Percentiles rank a stretch among this genome's conserved stretches.
These are phyloP conservation scores for Rhododendron mucronatum DNA, from an alignment of 148 eudicot genomes.

Conservation along the genomic window DNA sequence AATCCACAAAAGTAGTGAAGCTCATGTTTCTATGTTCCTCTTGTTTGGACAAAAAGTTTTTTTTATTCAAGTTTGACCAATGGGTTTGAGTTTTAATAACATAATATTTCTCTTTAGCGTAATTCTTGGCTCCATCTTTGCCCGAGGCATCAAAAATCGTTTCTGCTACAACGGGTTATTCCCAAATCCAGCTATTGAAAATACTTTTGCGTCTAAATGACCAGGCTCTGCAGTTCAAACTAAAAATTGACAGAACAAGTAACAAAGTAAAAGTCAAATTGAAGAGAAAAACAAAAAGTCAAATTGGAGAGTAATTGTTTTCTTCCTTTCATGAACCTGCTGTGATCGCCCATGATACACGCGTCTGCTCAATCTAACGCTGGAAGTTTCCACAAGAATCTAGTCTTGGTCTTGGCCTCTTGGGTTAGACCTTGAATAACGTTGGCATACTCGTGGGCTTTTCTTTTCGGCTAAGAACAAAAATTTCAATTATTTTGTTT, in stretches of 20 bases:
- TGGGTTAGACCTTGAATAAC: neutral
- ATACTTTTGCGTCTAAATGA: neutral
- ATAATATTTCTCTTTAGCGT: too few relatives aligned
- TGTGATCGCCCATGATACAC: neutral
- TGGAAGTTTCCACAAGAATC: neutral
- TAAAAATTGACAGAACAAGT: neutral
- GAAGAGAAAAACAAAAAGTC: neutral
- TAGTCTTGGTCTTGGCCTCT: neutral
- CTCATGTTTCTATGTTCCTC: neutral
- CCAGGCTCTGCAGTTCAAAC: neutral
- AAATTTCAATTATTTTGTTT: neutral
- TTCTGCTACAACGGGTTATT: neutral
- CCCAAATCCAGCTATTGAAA: neutral
- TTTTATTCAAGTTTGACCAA: too few relatives aligned
- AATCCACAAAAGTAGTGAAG: neutral
- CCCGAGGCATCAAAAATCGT: neutral
- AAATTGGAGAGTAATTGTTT: neutral
- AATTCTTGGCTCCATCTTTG: neutral
- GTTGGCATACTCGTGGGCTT: neutral
- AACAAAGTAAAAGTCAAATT: neutral
- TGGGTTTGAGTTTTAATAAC: too few relatives aligned
- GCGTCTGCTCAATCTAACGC: neutral
- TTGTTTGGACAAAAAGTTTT: too few relatives aligned
- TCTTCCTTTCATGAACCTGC: neutral
- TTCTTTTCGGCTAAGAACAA: neutral